These are phyloP conservation scores for Diaporthe sp. DNA, from an alignment of 2,329 filamentous ascomycete species.

Conservation along the genomic window DNA sequence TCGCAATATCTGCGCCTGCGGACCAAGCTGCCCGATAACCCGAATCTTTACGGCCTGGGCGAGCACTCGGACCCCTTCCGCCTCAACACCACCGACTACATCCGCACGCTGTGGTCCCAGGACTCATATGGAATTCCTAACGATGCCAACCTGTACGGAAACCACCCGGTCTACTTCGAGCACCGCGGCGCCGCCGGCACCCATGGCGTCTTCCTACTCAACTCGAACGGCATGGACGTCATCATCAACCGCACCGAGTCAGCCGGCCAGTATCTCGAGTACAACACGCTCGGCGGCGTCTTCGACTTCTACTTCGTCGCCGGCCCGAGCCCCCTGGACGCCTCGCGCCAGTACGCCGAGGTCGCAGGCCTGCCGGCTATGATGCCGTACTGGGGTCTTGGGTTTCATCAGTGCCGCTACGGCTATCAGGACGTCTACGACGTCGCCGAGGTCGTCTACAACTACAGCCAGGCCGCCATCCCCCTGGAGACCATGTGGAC, in stretches of 20 bases:
- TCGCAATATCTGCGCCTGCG: conserved; percentile 82
- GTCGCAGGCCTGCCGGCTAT: conserved; percentile 70
- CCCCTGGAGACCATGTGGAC: conserved; percentile 80
- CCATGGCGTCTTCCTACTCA: conserved; percentile 78
- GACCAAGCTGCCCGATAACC: conserved; percentile 76
- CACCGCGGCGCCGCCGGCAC: conserved; percentile 70
- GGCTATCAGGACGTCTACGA: conserved; percentile 75
- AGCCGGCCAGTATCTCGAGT: conserved; percentile 79
- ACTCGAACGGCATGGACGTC: conserved; percentile 84
- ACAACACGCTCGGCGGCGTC: conserved; percentile 83
- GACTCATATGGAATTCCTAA: conserved; percentile 75
- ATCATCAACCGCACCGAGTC: conserved; percentile 75
- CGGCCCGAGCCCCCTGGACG: conserved; percentile 70
- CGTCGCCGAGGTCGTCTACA: conserved; percentile 76
- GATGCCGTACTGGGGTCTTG: conserved; percentile 76
- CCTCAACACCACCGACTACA: conserved; percentile 77
- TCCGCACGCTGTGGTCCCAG: conserved; percentile 77
- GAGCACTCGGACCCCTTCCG: conserved; percentile 82
- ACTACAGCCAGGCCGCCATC: conserved; percentile 75
- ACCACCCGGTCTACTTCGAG: conserved; percentile 83
- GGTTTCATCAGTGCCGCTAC: conserved; percentile 75
- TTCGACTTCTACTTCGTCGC: conserved; percentile 79
- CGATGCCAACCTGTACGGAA: conserved; percentile 78
- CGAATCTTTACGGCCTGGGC: conserved; percentile 83
- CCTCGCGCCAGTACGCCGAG: conserved; percentile 71